These are phyloP conservation scores for Hypoxylon perforatum DNA, from an alignment of 495 filamentous ascomycete species.

Conservation along the genomic window DNA sequence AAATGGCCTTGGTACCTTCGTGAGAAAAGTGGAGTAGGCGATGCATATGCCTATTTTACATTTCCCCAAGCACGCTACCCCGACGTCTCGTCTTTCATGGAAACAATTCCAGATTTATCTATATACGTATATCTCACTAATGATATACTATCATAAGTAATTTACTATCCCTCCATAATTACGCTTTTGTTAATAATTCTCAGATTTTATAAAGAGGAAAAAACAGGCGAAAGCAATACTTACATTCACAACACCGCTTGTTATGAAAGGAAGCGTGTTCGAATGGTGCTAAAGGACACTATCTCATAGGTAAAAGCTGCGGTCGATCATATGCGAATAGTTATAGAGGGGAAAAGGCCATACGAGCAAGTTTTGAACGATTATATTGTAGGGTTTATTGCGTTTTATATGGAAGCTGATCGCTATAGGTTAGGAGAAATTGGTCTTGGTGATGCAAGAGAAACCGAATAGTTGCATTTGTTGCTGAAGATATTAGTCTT, in stretches of 20 bases:
- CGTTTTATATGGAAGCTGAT: slow-evolving; percentile 17
- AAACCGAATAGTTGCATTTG: no score
- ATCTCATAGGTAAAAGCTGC: slow-evolving; percentile 7
- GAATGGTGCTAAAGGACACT: slow-evolving; percentile 15
- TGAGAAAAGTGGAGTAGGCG: slow-evolving; percentile 20
- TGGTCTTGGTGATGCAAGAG: slow-evolving; percentile 8
- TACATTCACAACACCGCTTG: slow-evolving; percentile 24
- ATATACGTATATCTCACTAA: slow-evolving; percentile 28
- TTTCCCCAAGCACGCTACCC: slow-evolving; percentile 27
- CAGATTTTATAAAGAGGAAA: slow-evolving; percentile 62
- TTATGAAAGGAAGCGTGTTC: slow-evolving; percentile 23
- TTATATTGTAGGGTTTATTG: slow-evolving; percentile 27
- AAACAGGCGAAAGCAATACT: slow-evolving; percentile 59
- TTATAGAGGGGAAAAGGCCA: slow-evolving; percentile 15
- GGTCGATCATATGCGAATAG: slow-evolving; percentile 14
- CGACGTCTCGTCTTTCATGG: slow-evolving; percentile 26
- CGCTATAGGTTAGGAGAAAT: slow-evolving; percentile 30
- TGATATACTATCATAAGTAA: slow-evolving; percentile 35
- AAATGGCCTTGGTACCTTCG: slow-evolving; percentile 32
- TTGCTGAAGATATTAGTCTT: no score
- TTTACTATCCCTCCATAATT: background rate
- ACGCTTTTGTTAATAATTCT: background rate
- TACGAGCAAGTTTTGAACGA: slow-evolving; percentile 20
- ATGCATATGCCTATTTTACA: slow-evolving; percentile 32
- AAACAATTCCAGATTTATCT: slow-evolving; percentile 32